Evolutionary conservation across 1,139 yeast genomes (phyloP), one percentile per base, ranked within the genome.

Genomic region (Taphrina deformans): DNA sequence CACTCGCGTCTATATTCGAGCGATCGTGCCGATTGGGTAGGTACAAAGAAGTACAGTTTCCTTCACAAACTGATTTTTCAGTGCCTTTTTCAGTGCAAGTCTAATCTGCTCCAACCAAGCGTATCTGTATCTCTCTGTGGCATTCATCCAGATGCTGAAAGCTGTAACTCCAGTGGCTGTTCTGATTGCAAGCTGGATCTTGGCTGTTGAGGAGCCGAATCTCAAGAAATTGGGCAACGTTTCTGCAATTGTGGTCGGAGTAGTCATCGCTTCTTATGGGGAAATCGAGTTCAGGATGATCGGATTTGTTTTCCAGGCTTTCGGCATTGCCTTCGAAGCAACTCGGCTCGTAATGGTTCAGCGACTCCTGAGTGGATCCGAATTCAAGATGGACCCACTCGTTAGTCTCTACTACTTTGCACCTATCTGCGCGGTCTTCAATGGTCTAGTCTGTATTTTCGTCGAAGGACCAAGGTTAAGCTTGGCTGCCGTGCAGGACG

Each of bases 141-240:
- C 72, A 16, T 70, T 70, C 66, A 70, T 70, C 26, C 72, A 70
- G 62, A 70, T 70, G 72, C 68, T 70, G 16, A 70, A 70, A 60
- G 72, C 72, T 14, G 70, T 70, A n/a, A 68, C 70, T 16, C 72
- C 72, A 6, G 72, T 70, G 18, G 70, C 69, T 6, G 71, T 70
- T 31, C 67, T 70, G 51, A 24, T 70, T 24, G 59, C 69, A 24
- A 68, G 71, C 10, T 70, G 69, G 66, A 35, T 62, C 26, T 45
- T 69, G 27, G 65, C 67, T 21, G 64, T 66, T 18, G 72, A 70
- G 52, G 40, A 66, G 12, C 70, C 69, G 58, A 67, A 69, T 18
- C 26, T 65, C 14, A 65, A 66, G 38, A 66, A 65, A 7, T 53
- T 70, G 41, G 58, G 68, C 56, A 70, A 70, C 40, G 70, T 70